Evolutionary conservation across 1,139 yeast genomes (phyloP).

Genomic region (Blastobotrys apis): DNA sequence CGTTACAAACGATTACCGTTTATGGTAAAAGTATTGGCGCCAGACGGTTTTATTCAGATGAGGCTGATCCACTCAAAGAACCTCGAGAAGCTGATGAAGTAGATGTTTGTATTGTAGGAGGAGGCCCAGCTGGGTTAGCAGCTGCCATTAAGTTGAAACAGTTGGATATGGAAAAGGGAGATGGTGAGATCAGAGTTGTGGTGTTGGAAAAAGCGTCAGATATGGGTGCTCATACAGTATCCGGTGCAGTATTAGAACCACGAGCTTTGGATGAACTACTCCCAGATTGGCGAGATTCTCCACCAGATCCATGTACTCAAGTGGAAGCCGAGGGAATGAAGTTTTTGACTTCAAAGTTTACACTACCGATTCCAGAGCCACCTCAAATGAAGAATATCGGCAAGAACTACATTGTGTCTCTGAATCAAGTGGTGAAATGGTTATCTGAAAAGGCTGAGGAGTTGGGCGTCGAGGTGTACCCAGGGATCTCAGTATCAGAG

Average conservation of each 20-base stretch:
- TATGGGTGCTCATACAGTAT: conserved; percentile 80
- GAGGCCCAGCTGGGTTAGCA: conserved; percentile 96
- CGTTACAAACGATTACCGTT: too few species aligned
- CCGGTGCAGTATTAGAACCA: conserved; percentile 95
- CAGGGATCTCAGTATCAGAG: conserved; percentile 87
- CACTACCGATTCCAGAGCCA: conserved; percentile 83
- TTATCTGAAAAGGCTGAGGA: conserved; percentile 88
- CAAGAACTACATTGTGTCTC: conserved; percentile 72
- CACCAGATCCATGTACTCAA: conserved; percentile 70
- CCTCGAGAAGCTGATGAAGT: conserved; percentile 80
- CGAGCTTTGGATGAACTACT: conserved; percentile 77
- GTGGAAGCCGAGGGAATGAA: conserved; percentile 75
- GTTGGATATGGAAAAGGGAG: conserved; percentile 64
- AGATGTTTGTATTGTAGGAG: conserved; percentile 94
- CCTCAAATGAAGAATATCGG: conserved; percentile 82
- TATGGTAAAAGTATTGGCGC: too few species aligned
- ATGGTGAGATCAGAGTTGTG: conserved; percentile 72
- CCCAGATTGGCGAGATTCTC: conserved; percentile 55
- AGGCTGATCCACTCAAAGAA: conserved; percentile 30
- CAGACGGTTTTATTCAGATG: not conserved
- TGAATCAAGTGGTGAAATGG: conserved; percentile 76
- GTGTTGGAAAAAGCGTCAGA: conserved; percentile 91
- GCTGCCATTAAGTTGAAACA: conserved; percentile 89
- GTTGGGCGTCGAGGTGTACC: conserved; percentile 87
- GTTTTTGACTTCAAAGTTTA: conserved; percentile 52